Percentiles rank a stretch among this genome's conserved stretches.
These are phyloP conservation scores for Periconia digitata DNA, from an alignment of 2,329 filamentous ascomycete species.

Conservation along the genomic window DNA sequence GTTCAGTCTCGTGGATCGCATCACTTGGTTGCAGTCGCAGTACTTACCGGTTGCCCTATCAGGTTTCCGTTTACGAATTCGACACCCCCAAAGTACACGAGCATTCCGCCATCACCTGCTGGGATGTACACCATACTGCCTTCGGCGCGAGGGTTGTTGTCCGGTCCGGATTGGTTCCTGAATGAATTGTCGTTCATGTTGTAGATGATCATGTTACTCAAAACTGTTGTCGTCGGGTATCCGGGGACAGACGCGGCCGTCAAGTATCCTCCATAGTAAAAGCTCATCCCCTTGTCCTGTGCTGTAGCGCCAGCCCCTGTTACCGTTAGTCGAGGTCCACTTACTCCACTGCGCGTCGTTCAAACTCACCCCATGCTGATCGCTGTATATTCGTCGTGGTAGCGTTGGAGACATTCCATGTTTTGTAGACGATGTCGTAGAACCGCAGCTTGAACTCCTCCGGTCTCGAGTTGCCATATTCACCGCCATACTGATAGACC, in stretches of 20 bases:
- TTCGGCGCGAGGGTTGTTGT: conserved; percentile 58
- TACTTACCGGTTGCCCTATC: too few species aligned
- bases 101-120: conserved; percentile 59
- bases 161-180: conserved; percentile 57
- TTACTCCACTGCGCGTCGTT: conserved; percentile 27
- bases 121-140: conserved; percentile 63
- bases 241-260: conserved; percentile 56
- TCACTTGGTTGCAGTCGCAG: too few species aligned
- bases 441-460: conserved; percentile 55
- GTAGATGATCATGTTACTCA: conserved; percentile 58
- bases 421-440: conserved; percentile 60
- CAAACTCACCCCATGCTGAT: conserved; percentile 16
- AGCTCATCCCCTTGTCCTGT: conserved; percentile 58
- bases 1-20: conserved; percentile 7
- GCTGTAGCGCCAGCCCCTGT: conserved; percentile 61
- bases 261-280: conserved; percentile 65
- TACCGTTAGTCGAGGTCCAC: conserved; percentile 50
- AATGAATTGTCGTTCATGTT: conserved; percentile 56
- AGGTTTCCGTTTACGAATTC: conserved; percentile 44
- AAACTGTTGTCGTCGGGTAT: conserved; percentile 46
- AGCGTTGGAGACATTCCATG: conserved; percentile 55
- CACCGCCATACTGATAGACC: conserved; percentile 65
- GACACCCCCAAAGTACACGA: conserved; percentile 65
- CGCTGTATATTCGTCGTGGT: conserved; percentile 17
- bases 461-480: conserved; percentile 48